phyloP scores from a whole-genome alignment of 257 asterid genomes.

The Jaltomata sinuosa region DNA sequence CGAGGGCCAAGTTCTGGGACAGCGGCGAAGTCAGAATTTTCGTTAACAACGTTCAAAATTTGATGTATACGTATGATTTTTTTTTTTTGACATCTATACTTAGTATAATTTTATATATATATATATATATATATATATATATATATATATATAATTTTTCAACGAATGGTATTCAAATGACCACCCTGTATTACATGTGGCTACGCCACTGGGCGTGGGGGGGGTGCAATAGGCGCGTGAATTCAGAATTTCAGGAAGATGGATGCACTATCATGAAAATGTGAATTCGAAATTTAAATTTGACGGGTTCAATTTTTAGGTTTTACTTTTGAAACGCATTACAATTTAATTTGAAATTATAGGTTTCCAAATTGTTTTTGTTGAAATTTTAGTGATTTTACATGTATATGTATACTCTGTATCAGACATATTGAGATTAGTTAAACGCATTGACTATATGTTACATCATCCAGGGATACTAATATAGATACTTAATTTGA shows the following conservation, averaged over 20 bases:
- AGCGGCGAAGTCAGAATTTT: too few species aligned
- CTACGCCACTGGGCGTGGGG: too few species aligned
- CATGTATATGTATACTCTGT: background rate
- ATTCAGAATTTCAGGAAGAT: background rate
- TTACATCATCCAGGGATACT: background rate
- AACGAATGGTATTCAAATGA: too few species aligned
- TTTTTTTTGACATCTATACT: too few species aligned
- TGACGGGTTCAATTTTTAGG: background rate
- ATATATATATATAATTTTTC: too few species aligned
- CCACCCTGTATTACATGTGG: too few species aligned
- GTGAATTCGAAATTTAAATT: background rate
- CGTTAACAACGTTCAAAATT: too few species aligned
- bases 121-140: too few species aligned
- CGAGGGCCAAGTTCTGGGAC: background rate
- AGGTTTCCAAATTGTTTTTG: background rate
- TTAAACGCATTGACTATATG: background rate
- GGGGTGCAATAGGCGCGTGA: too few species aligned
- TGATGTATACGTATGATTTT: too few species aligned
- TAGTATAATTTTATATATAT: too few species aligned
- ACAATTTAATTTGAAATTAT: background rate
- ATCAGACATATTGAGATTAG: background rate
- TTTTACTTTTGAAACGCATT: background rate
- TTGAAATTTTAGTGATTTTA: background rate
- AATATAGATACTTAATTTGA: background rate
- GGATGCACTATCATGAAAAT: background rate